These are phyloP conservation scores for Dothiorella sarmentorum DNA, from an alignment of 2,329 filamentous ascomycete genomes.

Conservation along the genomic window DNA sequence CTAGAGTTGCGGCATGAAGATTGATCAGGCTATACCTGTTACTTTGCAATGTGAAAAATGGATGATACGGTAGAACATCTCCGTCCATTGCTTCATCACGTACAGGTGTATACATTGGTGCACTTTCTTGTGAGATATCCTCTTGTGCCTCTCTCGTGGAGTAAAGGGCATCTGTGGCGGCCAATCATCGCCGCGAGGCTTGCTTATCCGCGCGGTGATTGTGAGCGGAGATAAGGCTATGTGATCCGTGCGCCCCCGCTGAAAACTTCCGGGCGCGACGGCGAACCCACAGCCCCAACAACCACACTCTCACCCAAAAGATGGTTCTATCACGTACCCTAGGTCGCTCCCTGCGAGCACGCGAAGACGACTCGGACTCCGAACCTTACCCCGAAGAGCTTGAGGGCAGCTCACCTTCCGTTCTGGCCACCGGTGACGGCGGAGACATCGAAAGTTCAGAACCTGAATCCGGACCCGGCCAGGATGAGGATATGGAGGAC, in stretches of 20 bases:
- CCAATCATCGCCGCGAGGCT: too few relatives aligned
- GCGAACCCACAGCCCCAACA: background rate
- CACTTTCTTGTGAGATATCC: too few relatives aligned
- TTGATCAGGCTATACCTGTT: too few relatives aligned
- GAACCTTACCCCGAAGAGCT: slow-evolving; percentile 40
- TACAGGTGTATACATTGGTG: too few relatives aligned
- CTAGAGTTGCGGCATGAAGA: too few relatives aligned
- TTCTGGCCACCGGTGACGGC: slow-evolving; percentile 38
- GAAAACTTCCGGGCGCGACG: slow-evolving; percentile 4
- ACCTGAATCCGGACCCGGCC: slow-evolving; percentile 34
- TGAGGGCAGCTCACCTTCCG: slow-evolving; percentile 38
- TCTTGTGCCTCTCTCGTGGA: too few relatives aligned
- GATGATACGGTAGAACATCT: too few relatives aligned
- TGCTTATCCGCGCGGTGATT: too few relatives aligned
- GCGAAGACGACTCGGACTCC: slow-evolving; percentile 34
- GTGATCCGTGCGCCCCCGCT: background rate
- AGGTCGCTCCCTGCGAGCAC: slow-evolving; percentile 34
- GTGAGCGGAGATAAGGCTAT: background rate
- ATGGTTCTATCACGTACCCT: slow-evolving; percentile 38
- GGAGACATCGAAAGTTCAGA: slow-evolving; percentile 31
- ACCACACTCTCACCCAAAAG: background rate
- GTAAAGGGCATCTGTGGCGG: too few relatives aligned
- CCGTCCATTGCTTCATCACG: too few relatives aligned
- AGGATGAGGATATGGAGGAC: slow-evolving; percentile 27
- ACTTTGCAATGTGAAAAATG: too few relatives aligned